phyloP scores from a whole-genome alignment of 441 rosid genomes.

The Bocquillonia castaneifolia region DNA sequence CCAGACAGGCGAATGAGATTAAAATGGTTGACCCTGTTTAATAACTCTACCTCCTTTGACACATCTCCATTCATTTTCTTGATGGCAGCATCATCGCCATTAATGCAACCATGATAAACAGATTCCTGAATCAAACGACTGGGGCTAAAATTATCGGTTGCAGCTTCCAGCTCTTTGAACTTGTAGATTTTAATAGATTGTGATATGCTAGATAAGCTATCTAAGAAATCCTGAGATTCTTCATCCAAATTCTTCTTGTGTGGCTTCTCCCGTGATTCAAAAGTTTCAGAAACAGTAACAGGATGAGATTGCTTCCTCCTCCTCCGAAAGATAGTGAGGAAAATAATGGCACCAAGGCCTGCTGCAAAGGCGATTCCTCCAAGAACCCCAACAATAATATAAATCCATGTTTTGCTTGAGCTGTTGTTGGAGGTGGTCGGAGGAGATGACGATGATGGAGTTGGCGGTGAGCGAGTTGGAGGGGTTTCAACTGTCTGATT shows the following conservation, averaged over 20 bases:
- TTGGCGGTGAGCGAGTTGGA: conserved; percentile 28
- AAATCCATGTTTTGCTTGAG: conserved; percentile 51
- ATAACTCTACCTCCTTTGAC: conserved; percentile 49
- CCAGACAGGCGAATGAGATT: conserved; percentile 69
- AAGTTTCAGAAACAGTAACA: conserved; percentile 22
- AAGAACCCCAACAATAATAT: conserved; percentile 39
- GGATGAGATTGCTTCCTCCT: conserved; percentile 22
- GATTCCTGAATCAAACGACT: conserved; percentile 45
- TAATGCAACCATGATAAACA: conserved; percentile 51
- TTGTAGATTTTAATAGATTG: conserved; percentile 55
- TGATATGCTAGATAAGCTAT: conserved; percentile 41
- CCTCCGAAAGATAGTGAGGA: conserved; percentile 25
- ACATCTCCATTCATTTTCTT: conserved; percentile 69
- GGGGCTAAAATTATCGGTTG: conserved; percentile 62
- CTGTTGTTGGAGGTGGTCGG: conserved; percentile 21
- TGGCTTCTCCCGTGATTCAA: conserved; percentile 34
- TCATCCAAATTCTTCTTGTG: conserved; percentile 33
- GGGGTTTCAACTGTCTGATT: conserved; percentile 35
- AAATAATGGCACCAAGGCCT: conserved; percentile 28
- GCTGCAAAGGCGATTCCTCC: conserved; percentile 44
- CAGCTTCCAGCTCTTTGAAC: conserved; percentile 50
- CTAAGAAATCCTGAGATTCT: conserved; percentile 37
- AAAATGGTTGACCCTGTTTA: conserved; percentile 58
- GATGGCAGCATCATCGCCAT: conserved; percentile 65
- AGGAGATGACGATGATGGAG: conserved; percentile 28